A percentile compares a stretch with the other conserved stretches of the same genome.
These are phyloP conservation scores for Scheffersomyces titani DNA, from an alignment of 1,139 yeast species.

Conservation along the genomic window DNA sequence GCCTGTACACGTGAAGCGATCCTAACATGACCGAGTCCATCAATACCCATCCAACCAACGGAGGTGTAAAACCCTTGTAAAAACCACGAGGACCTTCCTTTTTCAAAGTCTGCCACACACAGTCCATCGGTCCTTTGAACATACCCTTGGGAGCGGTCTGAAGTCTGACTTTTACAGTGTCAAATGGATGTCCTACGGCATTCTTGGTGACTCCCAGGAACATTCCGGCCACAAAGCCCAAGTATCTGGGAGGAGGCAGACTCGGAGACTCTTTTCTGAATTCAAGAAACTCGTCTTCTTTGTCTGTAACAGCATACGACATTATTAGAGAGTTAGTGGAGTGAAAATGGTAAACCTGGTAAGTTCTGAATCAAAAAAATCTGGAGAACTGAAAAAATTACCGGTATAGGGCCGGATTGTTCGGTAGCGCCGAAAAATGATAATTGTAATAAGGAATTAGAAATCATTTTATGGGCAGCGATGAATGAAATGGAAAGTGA, in stretches of 20 bases:
- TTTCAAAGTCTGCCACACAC: constrained; percentile 67
- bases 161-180: constrained; percentile 82
- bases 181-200: constrained; percentile 92
- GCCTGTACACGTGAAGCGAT: constrained; percentile 73
- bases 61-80: constrained; percentile 90
- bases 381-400: background rate
- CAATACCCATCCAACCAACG: constrained; percentile 87
- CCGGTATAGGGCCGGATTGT: background rate
- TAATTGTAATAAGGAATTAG: too few species aligned
- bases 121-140: constrained; percentile 82
- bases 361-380: background rate
- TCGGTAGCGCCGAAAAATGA: background rate
- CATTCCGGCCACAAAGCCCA: constrained; percentile 86
- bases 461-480: background rate
- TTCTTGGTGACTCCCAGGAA: constrained; percentile 86
- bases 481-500: background rate
- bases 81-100: constrained; percentile 79
- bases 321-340: background rate
- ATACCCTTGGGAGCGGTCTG: constrained; percentile 76
- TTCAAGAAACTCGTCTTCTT: background rate
- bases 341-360: background rate
- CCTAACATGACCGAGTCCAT: constrained; percentile 94
- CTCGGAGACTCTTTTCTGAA: constrained; percentile 1
- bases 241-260: constrained; percentile 52
- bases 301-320: constrained; percentile 1